Evolutionary conservation across 1,284 basidiomycete genomes (phyloP), one percentile per base, ranked within the genome.

Genomic region (Schizophyllum amplum): DNA sequence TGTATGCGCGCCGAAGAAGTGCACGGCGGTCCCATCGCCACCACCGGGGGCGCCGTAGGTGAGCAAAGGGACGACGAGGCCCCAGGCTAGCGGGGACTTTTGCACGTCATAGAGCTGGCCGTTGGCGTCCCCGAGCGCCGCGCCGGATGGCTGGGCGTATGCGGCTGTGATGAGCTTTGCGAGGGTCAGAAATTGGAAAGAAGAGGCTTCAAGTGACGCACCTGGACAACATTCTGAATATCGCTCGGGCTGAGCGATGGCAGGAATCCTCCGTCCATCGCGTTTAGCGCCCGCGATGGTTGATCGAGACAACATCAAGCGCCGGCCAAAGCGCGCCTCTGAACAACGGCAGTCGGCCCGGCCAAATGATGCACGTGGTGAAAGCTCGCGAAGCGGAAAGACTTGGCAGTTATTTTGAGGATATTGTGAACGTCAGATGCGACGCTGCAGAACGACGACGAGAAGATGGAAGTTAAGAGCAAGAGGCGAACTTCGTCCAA

Each of bases 1-100:
- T 0, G 91, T 95, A 67, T 94, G 92, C 4, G 92, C 92, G 4
- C 92, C 91, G 67, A 93, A 94, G 78, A 94, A 95, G 66, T 93
- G 87, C 6, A 94, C 90, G 64, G 91, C 91, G 52, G 79, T 76
- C 69, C 94, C 87, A 17, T 42, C 33, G 13, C 94, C 87, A 17
- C 17, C 33, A 9, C 33, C 33, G 11, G 48, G 48, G 11, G 51
- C 22, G 61, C 76, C 70, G 64, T 87, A 76, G 20, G 83, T 76
- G 46, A 91, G 70, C 61, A 92, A 79, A 0, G 90, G 88, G 47
- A 89, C 75, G 24, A 90, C 81, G 51, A 92, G 72, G 13, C 88
- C 88, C 90, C 90, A 92, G 4, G 88, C 89, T 61, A 51, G 53
- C 13, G 52, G 54, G 11, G 54, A 52, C 50, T 55, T 53, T 51